A percentile compares a stretch with the other conserved stretches of the same genome.
These are phyloP conservation scores for Botryotinia globosa DNA, from an alignment of 2,329 filamentous ascomycete species.

Conservation along the genomic window DNA sequence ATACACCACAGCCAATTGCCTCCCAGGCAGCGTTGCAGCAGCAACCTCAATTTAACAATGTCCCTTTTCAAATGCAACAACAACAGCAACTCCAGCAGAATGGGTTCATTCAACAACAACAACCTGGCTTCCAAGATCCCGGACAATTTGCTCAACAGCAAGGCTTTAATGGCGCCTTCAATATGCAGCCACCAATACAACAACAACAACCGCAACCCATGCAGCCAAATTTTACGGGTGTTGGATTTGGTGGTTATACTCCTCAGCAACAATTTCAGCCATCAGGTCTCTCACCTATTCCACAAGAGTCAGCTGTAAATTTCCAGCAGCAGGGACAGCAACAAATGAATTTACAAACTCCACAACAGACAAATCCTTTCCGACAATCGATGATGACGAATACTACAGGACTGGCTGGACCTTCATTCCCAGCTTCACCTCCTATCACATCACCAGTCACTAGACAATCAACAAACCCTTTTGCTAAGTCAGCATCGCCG, in stretches of 20 bases:
- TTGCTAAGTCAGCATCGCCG: conserved; percentile 61
- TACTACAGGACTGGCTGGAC: conserved; percentile 48
- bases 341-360: conserved; percentile 45
- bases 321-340: conserved; percentile 47
- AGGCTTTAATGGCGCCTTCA: conserved; percentile 36
- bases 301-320: conserved; percentile 53
- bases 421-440: conserved; percentile 43
- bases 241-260: conserved; percentile 80
- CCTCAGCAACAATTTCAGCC: conserved; percentile 60
- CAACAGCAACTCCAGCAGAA: conserved; percentile 44
- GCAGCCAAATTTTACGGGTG: conserved; percentile 64
- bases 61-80: conserved; percentile 34
- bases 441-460: conserved; percentile 46
- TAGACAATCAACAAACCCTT: conserved; percentile 80
- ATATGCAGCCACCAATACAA: conserved; percentile 24
- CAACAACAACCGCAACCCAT: conserved; percentile 46
- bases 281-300: conserved; percentile 53
- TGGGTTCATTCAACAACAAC: conserved; percentile 45
- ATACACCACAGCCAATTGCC: conserved; percentile 73
- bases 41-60: conserved; percentile 34
- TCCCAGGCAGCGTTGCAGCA: conserved; percentile 43
- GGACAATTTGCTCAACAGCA: conserved; percentile 44
- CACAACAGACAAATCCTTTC: conserved; percentile 84
- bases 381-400: conserved; percentile 77
- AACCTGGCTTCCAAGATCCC: conserved; percentile 42